Evolutionary conservation across 2,329 filamentous ascomycete species (phyloP), one percentile per base, ranked within the genome.

Genomic region (Botryotinia narcissicola): DNA sequence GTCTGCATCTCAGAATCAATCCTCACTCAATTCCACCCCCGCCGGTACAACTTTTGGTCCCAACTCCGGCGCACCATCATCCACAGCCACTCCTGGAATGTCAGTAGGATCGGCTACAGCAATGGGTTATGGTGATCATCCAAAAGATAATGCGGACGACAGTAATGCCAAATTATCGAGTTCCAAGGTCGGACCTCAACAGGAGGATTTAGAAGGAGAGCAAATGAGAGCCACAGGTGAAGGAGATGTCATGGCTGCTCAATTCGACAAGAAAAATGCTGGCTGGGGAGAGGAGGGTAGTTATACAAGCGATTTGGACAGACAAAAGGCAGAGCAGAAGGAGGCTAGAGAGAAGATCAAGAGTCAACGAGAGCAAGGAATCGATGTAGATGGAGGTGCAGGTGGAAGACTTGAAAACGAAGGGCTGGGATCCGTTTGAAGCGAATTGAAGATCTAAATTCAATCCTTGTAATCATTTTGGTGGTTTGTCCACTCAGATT

Each of bases 321-420:
- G 78, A 70, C 78, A 79, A 64, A 82, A 81, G 75, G 77, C 72
- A 51, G 80, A 82, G 75, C 80, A 81, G 73, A 77, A 80, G 62
- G 76, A 54, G 68, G 76, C 77, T 12, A 76, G 79, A 66, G 79
- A 80, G 42, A 74, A 77, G 25, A 76, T 80, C 46, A 76, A 81
- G 74, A 73, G 75, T 35, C 74, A 76, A 40, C 75, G 79, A 66
- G 73, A 72, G 40, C 70, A 66, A 29, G 81, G 80, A 1, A 70
- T 68, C 20, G 75, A 77, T 75, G 77, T 81, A 46, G 79, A 79
- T 75, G 79, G 79, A 46, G 79, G 80, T n/a, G 78, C 75, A 54
- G 79, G 75, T 57, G 74, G 75, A 10, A 77, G 79, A 60, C 51
- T 74, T 42, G 75, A 76, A 46, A 79, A 84, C 51, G 80, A 81